These are phyloP conservation scores for Trichoderma asperellum DNA, from an alignment of 2,329 filamentous ascomycete species.

Conservation along the genomic window DNA sequence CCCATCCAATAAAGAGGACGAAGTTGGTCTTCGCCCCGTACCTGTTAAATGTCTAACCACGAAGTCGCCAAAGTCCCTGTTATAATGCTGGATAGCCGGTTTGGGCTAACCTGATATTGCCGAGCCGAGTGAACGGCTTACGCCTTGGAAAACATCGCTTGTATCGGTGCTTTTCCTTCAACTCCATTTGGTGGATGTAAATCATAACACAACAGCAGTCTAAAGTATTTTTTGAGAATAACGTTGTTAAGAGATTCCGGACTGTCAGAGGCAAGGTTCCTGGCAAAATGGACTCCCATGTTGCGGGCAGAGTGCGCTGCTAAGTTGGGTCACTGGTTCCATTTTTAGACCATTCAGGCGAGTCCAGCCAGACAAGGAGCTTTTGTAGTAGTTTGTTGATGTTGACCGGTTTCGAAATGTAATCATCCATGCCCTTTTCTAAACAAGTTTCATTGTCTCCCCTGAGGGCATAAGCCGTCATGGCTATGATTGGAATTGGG, in stretches of 20 bases:
- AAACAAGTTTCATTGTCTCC: slow-evolving; percentile 58
- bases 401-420: slow-evolving; percentile 59
- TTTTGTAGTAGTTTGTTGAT: slow-evolving; percentile 33
- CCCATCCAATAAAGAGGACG: not conserved
- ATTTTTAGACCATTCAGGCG: slow-evolving; percentile 1
- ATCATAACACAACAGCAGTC: not conserved
- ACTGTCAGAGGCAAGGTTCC: not conserved
- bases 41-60: not conserved
- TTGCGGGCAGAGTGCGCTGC: not conserved
- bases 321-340: not conserved
- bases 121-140: not conserved
- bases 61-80: not conserved
- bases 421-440: slow-evolving; percentile 59
- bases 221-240: not conserved
- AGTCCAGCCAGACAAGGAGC: slow-evolving; percentile 37
- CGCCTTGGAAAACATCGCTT: not conserved
- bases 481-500: slow-evolving; percentile 58
- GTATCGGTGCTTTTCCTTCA: not conserved
- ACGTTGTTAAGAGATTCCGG: not conserved
- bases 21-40: not conserved
- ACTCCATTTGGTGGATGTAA: not conserved
- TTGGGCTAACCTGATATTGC: not conserved
- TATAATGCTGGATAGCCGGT: not conserved
- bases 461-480: slow-evolving; percentile 60
- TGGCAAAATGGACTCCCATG: not conserved